Conservation (phyloP, 2,329 filamentous ascomycete genomes). For the Colletotrichum cuscutae region DNA sequence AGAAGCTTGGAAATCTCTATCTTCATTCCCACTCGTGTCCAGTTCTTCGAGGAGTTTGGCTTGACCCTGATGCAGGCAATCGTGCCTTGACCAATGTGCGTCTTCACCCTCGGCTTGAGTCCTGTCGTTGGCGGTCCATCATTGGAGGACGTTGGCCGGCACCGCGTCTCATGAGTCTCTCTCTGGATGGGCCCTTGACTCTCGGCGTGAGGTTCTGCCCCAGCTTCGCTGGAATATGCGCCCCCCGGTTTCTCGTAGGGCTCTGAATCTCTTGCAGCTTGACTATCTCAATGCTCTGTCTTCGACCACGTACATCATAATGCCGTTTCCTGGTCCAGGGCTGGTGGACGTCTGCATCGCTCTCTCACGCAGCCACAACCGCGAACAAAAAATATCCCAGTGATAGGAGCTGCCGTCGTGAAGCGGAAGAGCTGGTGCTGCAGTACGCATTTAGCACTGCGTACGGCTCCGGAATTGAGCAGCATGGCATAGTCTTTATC, state of each 20-base stretch:
- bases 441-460: conserved; percentile 58
- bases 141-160: conserved; percentile 67
- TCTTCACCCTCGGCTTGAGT: conserved; percentile 68
- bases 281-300: conserved; percentile 58
- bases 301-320: conserved; percentile 58
- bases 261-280: conserved; percentile 61
- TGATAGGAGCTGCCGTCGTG: too few species aligned
- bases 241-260: conserved; percentile 67
- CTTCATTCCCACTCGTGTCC: conserved; percentile 57
- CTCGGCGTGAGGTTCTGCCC: conserved; percentile 64
- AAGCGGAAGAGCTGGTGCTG: conserved; percentile 38
- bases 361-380: too few species aligned
- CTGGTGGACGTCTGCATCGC: too few species aligned
- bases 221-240: conserved; percentile 59
- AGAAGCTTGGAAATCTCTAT: conserved; percentile 66
- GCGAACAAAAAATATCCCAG: too few species aligned
- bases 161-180: conserved; percentile 55
- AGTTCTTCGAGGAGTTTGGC: conserved; percentile 63
- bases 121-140: conserved; percentile 69
- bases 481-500: conserved; percentile 57
- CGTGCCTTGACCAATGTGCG: conserved; percentile 69
- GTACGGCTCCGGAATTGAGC: conserved; percentile 55
- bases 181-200: conserved; percentile 64
- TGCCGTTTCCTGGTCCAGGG: conserved; percentile 38
- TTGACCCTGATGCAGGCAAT: conserved; percentile 66